Percentiles rank a stretch among this genome's conserved stretches.
These are phyloP conservation scores for Chrysophaeum taylorii DNA, from an alignment of 352 stramenopile species.

Conservation along the genomic window DNA sequence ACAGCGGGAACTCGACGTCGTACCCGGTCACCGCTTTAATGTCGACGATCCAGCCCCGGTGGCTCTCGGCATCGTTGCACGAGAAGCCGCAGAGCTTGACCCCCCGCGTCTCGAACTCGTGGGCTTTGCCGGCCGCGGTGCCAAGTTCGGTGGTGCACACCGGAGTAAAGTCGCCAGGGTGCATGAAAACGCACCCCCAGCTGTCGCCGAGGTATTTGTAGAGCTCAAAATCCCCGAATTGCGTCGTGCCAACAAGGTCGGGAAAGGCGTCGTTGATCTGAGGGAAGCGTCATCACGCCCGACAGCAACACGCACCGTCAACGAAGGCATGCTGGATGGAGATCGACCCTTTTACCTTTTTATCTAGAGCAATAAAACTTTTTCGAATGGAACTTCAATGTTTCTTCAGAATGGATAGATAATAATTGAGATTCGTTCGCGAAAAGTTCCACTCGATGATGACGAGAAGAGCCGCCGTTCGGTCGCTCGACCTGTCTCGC, in stretches of 20 bases:
- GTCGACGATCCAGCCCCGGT: slow-evolving; percentile 64
- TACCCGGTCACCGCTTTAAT: slow-evolving; percentile 59
- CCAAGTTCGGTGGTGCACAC: slow-evolving; percentile 84
- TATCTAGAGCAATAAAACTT: too few species aligned
- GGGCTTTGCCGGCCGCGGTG: slow-evolving; percentile 62
- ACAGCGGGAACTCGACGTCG: slow-evolving; percentile 73
- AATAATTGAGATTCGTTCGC: too few species aligned
- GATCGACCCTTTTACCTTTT: too few species aligned
- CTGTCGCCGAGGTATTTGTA: slow-evolving; percentile 52
- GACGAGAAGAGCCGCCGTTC: too few species aligned
- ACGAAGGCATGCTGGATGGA: too few species aligned
- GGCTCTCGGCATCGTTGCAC: slow-evolving; percentile 58
- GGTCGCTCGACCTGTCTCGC: slow-evolving; percentile 55
- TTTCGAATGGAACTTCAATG: too few species aligned
- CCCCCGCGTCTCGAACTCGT: slow-evolving; percentile 61
- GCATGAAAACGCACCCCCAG: slow-evolving; percentile 63
- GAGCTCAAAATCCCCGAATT: slow-evolving; percentile 43
- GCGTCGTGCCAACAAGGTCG: slow-evolving; percentile 45
- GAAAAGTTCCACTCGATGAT: too few species aligned
- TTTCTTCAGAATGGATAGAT: too few species aligned
- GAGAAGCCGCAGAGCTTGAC: slow-evolving; percentile 58
- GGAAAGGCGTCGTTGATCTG: slow-evolving; percentile 48
- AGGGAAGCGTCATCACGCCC: too few species aligned
- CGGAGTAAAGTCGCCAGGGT: slow-evolving; percentile 77
- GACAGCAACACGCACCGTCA: too few species aligned